Evolutionary conservation across 306 rosid genomes (phyloP), one percentile per base, ranked within the genome.

Genomic region (Cucurbita pepo): DNA sequence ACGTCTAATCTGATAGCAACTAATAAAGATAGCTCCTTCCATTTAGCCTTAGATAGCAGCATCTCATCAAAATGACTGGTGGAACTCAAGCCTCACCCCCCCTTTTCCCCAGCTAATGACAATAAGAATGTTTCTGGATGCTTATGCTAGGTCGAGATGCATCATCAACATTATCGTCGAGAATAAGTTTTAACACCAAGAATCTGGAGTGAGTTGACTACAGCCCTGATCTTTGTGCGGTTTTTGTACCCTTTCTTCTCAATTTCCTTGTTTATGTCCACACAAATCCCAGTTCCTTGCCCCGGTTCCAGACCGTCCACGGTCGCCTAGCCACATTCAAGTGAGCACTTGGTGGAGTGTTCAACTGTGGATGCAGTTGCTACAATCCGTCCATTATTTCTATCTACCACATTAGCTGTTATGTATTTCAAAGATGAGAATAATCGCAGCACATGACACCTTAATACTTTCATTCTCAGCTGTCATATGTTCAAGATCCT

Each of bases 281-380:
- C 90, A 30, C 89, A 96, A 76, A 91, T 91, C 34, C 96, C 97
- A 80, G 84, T 80, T 73, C 97, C 99, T 52, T 81, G 82, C 66
- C 97, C 99, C 72, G 87, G 82, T 55, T 84, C 81, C 43, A 91
- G 90, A 62, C 90, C 95, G 53, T 89, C 97, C 52, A 89, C 97
- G 91, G 99, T 71, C 96, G 77, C 85, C 84, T 84, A 6, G 96
- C 97, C 88, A 36, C 97, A 90, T 81, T 94, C 97, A n/a, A n/a
- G n/a, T n/a, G n/a, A n/a, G n/a, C n/a, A n/a, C n/a, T n/a, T n/a
- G n/a, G n/a, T n/a, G n/a, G n/a, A n/a, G n/a, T n/a, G n/a, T n/a
- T n/a, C n/a, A n/a, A n/a, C n/a, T n/a, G n/a, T n/a, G n/a, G n/a
- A n/a, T n/a, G n/a, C n/a, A n/a, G n/a, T n/a, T n/a, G n/a, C n/a